Base-by-base conservation (phyloP, 345 rosid species). In the Geranium brycei region DNA sequence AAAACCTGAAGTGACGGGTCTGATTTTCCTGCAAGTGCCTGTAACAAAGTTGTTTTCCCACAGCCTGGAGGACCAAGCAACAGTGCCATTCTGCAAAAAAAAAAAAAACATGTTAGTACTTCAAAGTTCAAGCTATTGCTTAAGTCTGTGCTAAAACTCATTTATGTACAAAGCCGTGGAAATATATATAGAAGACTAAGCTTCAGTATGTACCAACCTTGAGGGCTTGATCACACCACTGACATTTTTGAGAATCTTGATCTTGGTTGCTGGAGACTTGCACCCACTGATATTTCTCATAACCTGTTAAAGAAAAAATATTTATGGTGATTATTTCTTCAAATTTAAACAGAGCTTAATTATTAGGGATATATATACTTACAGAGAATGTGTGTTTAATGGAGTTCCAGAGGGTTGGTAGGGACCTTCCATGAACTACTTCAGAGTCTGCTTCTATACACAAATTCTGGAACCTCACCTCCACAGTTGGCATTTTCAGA, bases 31-130 rank as follows among this genome's bases (percentile, higher is more conserved):
- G 93, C 82, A 60, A 89, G 89, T 0, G 92, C 85, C 73, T 81
- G 75, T 16, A 89, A 71, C 31, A 86, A 67, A 17, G 87, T 74
- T 53, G 87, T 81, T 73, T 89, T 89, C 30, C 93, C 91, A 73
- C 92, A 84, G 18, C 96, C 92, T 53, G 92, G 96, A 32, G 92
- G 92, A 31, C 96, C 96, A 64, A 88, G 88, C 68, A 88, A 66
- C 51, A 88, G 61, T 57, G 92, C 83, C 79, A 86, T 78, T 70
- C 96, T 83, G 78, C 56, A 62, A 56, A 28, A 57, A 55, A 19
- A 41, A 51, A n/a, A 58, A 17, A 18, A 17, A 18, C 7, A 6
- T 6, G n/a, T n/a, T n/a, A n/a, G n/a, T n/a, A n/a, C n/a, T n/a
- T n/a, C n/a, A n/a, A n/a, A n/a, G n/a, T n/a, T n/a, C n/a, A n/a